phyloP scores from a whole-genome alignment of 305 asterid genomes.

The Euphrasia arctica region DNA sequence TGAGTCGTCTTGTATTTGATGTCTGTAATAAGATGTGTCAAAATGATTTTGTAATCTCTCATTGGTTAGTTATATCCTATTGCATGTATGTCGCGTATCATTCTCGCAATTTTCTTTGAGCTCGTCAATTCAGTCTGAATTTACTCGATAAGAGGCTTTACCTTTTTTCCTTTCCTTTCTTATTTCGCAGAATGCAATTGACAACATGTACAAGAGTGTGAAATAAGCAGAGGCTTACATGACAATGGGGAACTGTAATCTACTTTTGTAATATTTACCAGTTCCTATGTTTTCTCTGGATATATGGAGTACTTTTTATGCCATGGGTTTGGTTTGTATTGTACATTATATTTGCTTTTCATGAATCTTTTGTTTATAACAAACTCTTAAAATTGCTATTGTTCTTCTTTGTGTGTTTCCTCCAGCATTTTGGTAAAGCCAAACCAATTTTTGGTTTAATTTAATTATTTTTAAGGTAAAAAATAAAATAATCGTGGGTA shows the following conservation, averaged over 20 bases:
- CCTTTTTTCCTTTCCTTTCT: no score
- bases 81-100: not conserved
- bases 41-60: not conserved
- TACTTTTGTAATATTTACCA: constrained; percentile 8
- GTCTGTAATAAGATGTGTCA: not conserved
- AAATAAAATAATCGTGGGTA: no score
- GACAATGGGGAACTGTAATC: constrained; percentile 1
- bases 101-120: not conserved
- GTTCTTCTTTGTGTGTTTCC: not conserved
- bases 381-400: not conserved
- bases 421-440: no score
- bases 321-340: constrained; percentile 24
- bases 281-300: not conserved
- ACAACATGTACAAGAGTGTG: constrained; percentile 69
- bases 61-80: not conserved
- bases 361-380: not conserved
- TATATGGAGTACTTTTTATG: not conserved
- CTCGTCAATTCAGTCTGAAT: not conserved
- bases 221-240: constrained; percentile 40
- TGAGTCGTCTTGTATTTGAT: constrained; percentile 23
- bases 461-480: no score
- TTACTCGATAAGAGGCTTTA: no score
- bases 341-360: constrained; percentile 11
- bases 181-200: constrained; percentile 52
- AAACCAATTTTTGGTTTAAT: no score